A percentile compares a stretch with the other conserved stretches of the same genome.
phyloP scores from a whole-genome alignment of 208 protist genomes.

The Strigomonas culicis region DNA sequence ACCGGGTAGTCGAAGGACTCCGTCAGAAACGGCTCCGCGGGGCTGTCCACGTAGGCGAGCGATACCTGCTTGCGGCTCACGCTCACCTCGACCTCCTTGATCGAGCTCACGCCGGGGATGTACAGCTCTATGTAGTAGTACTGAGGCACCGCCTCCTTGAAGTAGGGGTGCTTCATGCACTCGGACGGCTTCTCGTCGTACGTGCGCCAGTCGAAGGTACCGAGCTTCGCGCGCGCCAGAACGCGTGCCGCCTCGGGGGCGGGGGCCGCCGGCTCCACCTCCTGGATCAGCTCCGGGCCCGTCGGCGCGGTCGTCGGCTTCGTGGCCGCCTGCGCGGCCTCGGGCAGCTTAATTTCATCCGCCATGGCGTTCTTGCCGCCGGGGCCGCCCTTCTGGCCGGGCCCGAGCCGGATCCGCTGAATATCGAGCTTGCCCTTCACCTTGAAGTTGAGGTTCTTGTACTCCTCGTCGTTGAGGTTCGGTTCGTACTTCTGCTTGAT shows the following conservation, averaged over 20 bases:
- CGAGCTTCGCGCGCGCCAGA: slow-evolving; percentile 31
- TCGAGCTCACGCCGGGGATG: slow-evolving; percentile 68
- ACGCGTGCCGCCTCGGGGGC: slow-evolving; percentile 9
- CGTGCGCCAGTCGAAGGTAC: slow-evolving; percentile 73
- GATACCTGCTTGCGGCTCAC: slow-evolving; percentile 38
- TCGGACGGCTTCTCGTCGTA: no score
- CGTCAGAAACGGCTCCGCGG: slow-evolving; percentile 44
- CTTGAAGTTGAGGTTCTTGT: slow-evolving; percentile 84
- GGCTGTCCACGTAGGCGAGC: slow-evolving; percentile 59
- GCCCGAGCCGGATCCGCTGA: slow-evolving; percentile 75
- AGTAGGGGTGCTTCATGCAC: slow-evolving; percentile 61
- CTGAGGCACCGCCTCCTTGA: slow-evolving; percentile 71
- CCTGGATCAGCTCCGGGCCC: slow-evolving; percentile 58
- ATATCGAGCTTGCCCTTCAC: slow-evolving; percentile 81
- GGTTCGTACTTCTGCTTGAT: slow-evolving; percentile 90
- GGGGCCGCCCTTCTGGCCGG: slow-evolving; percentile 19
- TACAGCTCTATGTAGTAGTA: slow-evolving; percentile 47
- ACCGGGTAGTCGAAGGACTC: slow-evolving; percentile 79
- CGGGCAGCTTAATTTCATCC: slow-evolving; percentile 81
- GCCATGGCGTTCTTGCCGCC: slow-evolving; percentile 70
- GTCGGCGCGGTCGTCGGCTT: slow-evolving; percentile 35
- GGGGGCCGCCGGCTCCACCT: slow-evolving; percentile 22
- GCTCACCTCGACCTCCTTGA: slow-evolving; percentile 81
- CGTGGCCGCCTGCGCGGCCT: slow-evolving; percentile 26
- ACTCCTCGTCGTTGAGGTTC: slow-evolving; percentile 85